Evolutionary conservation across 805 yeast species (phyloP).

Genomic region (Pichia manshurica): DNA sequence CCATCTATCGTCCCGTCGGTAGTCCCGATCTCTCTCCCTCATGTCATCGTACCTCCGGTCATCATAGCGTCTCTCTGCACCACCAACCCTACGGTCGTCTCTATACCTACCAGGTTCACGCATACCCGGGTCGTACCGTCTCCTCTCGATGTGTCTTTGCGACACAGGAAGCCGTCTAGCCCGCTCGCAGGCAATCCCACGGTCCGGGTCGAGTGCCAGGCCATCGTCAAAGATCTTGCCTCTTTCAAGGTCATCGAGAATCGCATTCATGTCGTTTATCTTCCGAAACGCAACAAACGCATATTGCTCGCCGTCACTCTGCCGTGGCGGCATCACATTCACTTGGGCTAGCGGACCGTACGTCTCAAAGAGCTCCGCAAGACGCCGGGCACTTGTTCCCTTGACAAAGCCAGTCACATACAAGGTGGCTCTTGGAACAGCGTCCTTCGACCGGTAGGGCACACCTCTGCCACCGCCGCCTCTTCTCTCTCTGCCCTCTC

Average conservation of each 20-base stretch:
- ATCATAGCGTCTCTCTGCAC: slow-evolving; percentile 14
- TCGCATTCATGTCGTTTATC: slow-evolving; percentile 48
- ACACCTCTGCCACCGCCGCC: too few relatives aligned
- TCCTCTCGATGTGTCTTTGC: slow-evolving; percentile 2
- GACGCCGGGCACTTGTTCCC: slow-evolving; percentile 48
- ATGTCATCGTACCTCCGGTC: slow-evolving; percentile 14
- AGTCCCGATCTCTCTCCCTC: slow-evolving; percentile 11
- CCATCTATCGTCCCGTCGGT: not conserved
- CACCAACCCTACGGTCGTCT: not conserved
- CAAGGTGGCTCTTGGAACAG: slow-evolving; percentile 21
- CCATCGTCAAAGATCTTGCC: slow-evolving; percentile 21
- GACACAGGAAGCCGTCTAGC: slow-evolving; percentile 50
- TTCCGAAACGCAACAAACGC: slow-evolving; percentile 59
- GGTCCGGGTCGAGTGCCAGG: slow-evolving; percentile 35
- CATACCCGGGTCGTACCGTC: slow-evolving; percentile 4
- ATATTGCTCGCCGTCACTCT: slow-evolving; percentile 52
- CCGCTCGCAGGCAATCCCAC: slow-evolving; percentile 45
- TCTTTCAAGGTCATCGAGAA: slow-evolving; percentile 42
- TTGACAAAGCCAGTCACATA: slow-evolving; percentile 39
- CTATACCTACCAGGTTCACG: slow-evolving; percentile 15
- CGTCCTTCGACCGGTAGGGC: slow-evolving; percentile 1
- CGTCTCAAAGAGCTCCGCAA: slow-evolving; percentile 58
- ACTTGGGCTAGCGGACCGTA: slow-evolving; percentile 54
- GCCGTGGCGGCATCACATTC: slow-evolving; percentile 58
- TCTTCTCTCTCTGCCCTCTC: not conserved